phyloP scores from a whole-genome alignment of 23 red algal species.

The Gracilaria domingensis region DNA sequence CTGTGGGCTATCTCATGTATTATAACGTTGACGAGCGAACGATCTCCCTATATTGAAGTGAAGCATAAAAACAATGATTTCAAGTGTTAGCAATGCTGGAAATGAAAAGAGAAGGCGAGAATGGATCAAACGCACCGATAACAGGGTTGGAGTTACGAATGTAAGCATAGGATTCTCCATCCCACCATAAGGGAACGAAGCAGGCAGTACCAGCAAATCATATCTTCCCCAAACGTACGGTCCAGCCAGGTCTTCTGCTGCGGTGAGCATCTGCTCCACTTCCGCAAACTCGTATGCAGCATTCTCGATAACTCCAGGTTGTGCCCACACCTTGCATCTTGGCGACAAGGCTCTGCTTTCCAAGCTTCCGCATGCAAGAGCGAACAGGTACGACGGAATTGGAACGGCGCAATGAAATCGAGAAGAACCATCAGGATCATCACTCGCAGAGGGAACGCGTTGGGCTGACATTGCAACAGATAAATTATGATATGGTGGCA shows the following conservation, averaged over 20 bases:
- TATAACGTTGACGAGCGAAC: conserved; percentile 78
- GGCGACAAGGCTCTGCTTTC: conserved; percentile 52
- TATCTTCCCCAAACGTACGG: conserved; percentile 75
- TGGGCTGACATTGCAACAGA: conserved; percentile 58
- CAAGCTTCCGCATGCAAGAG: conserved; percentile 66
- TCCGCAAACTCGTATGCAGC: conserved; percentile 69
- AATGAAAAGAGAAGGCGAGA: background rate
- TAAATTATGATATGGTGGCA: conserved; percentile 33
- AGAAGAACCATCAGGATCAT: conserved; percentile 21
- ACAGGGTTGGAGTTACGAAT: conserved; percentile 79
- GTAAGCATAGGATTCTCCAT: conserved; percentile 91
- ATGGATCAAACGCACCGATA: conserved; percentile 36
- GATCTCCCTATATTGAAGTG: conserved; percentile 44
- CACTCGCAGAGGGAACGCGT: conserved; percentile 33
- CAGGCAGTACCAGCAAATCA: conserved; percentile 72
- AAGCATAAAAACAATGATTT: background rate
- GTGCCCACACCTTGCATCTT: conserved; percentile 69
- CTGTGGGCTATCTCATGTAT: conserved; percentile 87
- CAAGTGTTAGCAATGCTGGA: background rate
- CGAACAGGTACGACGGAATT: conserved; percentile 73
- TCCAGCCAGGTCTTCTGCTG: conserved; percentile 64
- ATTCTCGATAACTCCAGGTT: conserved; percentile 41
- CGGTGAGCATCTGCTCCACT: conserved; percentile 53
- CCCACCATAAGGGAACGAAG: conserved; percentile 75
- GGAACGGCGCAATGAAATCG: conserved; percentile 67